A percentile compares a stretch with the other conserved stretches of the same genome.
These are phyloP conservation scores for Adenanthera pavonina DNA, from an alignment of 306 rosid genomes.

Conservation along the genomic window DNA sequence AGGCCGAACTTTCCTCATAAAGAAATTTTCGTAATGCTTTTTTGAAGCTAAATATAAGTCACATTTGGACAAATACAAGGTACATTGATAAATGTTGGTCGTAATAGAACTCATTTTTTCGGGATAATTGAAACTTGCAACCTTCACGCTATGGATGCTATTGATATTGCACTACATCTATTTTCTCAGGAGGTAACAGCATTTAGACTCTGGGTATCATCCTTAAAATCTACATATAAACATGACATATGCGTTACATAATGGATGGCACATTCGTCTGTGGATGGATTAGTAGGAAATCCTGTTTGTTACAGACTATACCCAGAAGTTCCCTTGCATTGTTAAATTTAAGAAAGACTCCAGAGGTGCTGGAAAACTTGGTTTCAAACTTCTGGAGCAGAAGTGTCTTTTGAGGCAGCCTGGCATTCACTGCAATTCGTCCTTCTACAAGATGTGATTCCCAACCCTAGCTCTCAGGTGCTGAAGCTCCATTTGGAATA, in stretches of 20 bases:
- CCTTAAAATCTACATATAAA: not conserved
- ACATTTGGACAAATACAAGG: no score
- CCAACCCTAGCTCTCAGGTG: not conserved
- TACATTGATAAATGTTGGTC: no score
- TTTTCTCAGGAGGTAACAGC: not conserved
- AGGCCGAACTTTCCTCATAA: no score
- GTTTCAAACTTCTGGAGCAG: not conserved
- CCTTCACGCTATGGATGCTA: not conserved
- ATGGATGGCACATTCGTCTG: not conserved
- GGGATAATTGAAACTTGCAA: not conserved
- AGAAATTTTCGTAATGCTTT: no score
- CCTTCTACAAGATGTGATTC: not conserved
- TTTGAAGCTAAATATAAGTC: no score
- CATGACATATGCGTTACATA: not conserved
- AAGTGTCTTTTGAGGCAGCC: not conserved
- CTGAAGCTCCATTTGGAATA: conserved; percentile 38
- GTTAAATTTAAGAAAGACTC: not conserved
- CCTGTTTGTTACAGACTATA: not conserved
- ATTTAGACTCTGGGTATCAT: not conserved
- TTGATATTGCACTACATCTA: not conserved
- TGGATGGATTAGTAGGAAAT: not conserved
- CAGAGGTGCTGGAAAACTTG: not conserved
- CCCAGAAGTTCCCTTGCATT: not conserved
- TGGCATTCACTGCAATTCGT: not conserved
- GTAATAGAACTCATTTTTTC: no score